phyloP scores from a whole-genome alignment of 495 filamentous ascomycete species.

The Hypoxylon lenormandii region DNA sequence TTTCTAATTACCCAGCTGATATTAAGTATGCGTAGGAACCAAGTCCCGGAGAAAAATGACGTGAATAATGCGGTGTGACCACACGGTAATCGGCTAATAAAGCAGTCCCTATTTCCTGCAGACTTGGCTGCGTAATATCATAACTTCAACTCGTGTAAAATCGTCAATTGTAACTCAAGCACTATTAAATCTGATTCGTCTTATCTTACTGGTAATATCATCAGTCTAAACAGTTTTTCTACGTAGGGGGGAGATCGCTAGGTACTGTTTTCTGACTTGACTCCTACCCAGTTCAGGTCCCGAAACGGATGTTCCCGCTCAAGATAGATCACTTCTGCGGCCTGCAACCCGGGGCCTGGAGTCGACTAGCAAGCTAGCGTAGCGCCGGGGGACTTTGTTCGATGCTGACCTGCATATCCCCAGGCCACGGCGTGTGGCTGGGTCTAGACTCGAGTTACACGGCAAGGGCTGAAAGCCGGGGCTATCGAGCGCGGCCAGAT shows the following conservation, averaged over 20 bases:
- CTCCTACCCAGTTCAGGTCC: not conserved
- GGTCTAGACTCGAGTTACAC: constrained; percentile 35
- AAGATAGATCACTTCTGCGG: constrained; percentile 22
- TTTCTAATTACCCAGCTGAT: not conserved
- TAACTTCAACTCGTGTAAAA: not conserved
- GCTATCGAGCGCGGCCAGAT: constrained; percentile 10
- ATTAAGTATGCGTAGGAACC: not conserved
- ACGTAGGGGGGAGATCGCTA: constrained; percentile 22
- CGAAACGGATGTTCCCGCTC: constrained; percentile 29
- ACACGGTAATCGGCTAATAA: constrained; percentile 6
- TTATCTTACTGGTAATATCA: constrained; percentile 10
- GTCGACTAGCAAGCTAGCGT: constrained; percentile 3
- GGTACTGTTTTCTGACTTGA: constrained; percentile 10
- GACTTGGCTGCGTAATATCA: not conserved
- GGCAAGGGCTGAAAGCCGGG: constrained; percentile 23
- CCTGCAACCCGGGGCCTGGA: constrained; percentile 5
- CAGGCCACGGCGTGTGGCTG: constrained; percentile 24
- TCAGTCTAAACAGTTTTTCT: constrained; percentile 3
- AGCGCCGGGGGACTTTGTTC: constrained; percentile 17
- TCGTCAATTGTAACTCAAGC: not conserved
- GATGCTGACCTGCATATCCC: constrained; percentile 18
- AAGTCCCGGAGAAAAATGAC: constrained; percentile 22
- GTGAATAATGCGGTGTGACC: constrained; percentile 27
- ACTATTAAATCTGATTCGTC: constrained; percentile 12
- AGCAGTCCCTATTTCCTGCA: constrained; percentile 38